phyloP scores from a whole-genome alignment of 1,284 basidiomycete genomes.

The Trametes pubescens region DNA sequence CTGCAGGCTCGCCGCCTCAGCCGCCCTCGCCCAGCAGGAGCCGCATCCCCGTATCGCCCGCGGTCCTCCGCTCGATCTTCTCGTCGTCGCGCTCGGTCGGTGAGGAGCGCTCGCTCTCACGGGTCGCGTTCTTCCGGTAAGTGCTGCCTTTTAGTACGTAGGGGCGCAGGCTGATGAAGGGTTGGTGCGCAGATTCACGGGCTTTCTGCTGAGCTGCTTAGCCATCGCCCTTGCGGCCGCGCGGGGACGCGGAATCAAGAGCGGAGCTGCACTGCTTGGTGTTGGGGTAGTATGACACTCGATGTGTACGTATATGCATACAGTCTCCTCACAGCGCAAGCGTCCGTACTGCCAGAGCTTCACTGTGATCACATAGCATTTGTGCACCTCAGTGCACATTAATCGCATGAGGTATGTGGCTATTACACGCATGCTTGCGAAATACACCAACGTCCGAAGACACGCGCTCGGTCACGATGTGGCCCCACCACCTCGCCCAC shows the following conservation, averaged over 20 bases:
- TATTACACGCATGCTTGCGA: too few species aligned
- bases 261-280: constrained; percentile 67
- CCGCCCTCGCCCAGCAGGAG: constrained; percentile 47
- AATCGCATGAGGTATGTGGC: not conserved
- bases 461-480: not conserved
- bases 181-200: constrained; percentile 64
- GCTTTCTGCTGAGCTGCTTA: constrained; percentile 81
- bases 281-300: constrained; percentile 49
- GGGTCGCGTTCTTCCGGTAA: constrained; percentile 84
- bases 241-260: constrained; percentile 69
- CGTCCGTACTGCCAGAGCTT: not conserved
- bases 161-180: not conserved
- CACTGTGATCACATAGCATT: not conserved
- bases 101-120: constrained; percentile 82
- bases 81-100: constrained; percentile 79
- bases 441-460: not conserved
- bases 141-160: constrained; percentile 5
- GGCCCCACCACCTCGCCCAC: too few species aligned
- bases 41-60: constrained; percentile 82
- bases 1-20: constrained; percentile 8
- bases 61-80: constrained; percentile 81
- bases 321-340: not conserved
- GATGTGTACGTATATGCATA: not conserved
- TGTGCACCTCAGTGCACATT: not conserved
- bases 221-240: constrained; percentile 78